Evolutionary conservation across 169 alveolate species (phyloP), one percentile per base, ranked within the genome.

Genomic region (Plasmodium gaboni): DNA sequence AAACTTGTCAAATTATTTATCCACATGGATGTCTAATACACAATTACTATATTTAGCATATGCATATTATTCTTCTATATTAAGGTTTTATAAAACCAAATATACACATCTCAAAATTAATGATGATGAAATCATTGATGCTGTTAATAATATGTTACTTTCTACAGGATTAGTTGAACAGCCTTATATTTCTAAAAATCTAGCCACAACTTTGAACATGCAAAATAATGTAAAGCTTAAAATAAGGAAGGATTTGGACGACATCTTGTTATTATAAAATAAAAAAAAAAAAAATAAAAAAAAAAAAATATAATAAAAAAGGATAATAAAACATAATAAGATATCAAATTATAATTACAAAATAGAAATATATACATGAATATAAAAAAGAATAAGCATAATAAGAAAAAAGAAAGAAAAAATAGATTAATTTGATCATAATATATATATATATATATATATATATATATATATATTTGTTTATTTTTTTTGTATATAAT

Each of bases 101-200:
- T 72, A 69, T 61, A 24, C 68, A 24, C 59, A 32, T 28, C 76
- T 86, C 9, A 86, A 86, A 48, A 53, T 86, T 70, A 70, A 69
- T 24, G 92, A 86, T 72, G 92, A 86, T 72, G 92, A 86, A 57
- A 86, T 86, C n/a, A 86, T 86, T 51, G 92, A 86, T 65, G 87
- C 44, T 9, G 92, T 86, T 44, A 86, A 86, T 60, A 86, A 70
- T 53, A 22, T 72, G 12, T 50, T 86, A 42, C 87, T 86, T 13
- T 86, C 92, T 3, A 86, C 92, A 6, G 92, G 92, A 13, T 74
- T 86, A 26, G 92, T 72, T 22, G 92, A 86, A 51, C 92, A 86
- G 32, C 92, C 92, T 8, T 55, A 86, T 57, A 86, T 86, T 86
- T 86, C 92, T 13, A 86, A 68, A 24, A 51, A 86, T 53, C 24